A percentile compares a stretch with the other conserved stretches of the same genome.
Conservation (phyloP, 257 asterid genomes). For the Plantago ovata region DNA sequence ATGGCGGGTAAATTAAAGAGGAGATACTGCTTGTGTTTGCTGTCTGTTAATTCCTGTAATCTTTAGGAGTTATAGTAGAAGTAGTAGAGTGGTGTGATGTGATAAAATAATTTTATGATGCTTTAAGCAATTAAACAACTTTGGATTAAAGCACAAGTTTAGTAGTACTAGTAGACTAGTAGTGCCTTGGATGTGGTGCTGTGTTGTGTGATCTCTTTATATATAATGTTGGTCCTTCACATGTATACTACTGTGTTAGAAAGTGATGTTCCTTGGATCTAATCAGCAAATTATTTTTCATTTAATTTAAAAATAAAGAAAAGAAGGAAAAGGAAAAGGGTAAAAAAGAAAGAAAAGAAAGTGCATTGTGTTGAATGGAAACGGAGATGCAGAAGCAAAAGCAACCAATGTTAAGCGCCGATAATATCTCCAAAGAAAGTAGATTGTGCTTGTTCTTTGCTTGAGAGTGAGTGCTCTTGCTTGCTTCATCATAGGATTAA, state of each 20-base stretch:
- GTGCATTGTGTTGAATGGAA: constrained; percentile 3
- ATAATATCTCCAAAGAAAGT: neutral
- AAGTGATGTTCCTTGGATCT: constrained; percentile 20
- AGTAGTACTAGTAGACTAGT: too few species aligned
- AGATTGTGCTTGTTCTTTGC: constrained; percentile 17
- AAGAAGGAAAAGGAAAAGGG: too few species aligned
- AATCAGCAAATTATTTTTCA: too few species aligned
- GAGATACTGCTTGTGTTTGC: too few species aligned
- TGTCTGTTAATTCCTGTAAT: too few species aligned
- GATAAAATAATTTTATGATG: neutral
- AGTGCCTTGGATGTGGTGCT: neutral
- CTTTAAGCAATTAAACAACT: constrained; percentile 15
- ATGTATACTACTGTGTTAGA: neutral
- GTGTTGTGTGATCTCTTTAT: too few species aligned
- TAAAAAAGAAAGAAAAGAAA: too few species aligned
- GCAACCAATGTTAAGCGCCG: constrained; percentile 12
- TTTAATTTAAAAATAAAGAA: too few species aligned
- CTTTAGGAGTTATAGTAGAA: too few species aligned
- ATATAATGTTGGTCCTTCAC: constrained; percentile 12
- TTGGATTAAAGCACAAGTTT: constrained; percentile 18
- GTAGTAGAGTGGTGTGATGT: too few species aligned
- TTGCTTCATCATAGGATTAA: too few species aligned
- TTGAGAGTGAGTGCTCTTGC: constrained; percentile 15
- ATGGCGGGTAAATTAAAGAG: neutral
- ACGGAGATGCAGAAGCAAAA: constrained; percentile 4